phyloP scores from a whole-genome alignment of 768 basidiomycete genomes.

The Krasilnikovozyma curviuscula region DNA sequence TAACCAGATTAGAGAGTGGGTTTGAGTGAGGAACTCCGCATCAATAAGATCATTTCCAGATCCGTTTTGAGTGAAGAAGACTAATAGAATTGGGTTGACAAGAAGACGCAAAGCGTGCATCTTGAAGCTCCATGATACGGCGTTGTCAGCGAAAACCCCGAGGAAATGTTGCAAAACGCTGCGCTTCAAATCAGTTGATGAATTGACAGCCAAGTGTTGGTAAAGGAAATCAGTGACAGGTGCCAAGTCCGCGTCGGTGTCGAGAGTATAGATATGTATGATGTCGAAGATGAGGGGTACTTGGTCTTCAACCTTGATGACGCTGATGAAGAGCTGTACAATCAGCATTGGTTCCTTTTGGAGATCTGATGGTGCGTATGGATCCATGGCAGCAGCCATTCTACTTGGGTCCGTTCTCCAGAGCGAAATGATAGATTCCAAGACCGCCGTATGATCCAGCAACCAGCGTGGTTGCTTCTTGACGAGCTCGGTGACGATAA shows the following conservation, averaged over 20 bases:
- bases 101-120: slow-evolving; percentile 45
- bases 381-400: slow-evolving; percentile 13
- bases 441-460: slow-evolving; percentile 41
- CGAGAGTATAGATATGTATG: slow-evolving; percentile 56
- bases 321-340: slow-evolving; percentile 51
- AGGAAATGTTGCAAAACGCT: slow-evolving; percentile 69
- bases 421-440: slow-evolving; percentile 50
- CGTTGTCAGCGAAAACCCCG: slow-evolving; percentile 53
- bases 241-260: slow-evolving; percentile 62
- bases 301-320: slow-evolving; percentile 36
- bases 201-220: slow-evolving; percentile 50
- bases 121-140: slow-evolving; percentile 54
- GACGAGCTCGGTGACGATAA: slow-evolving; percentile 57
- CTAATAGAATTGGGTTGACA: slow-evolving; percentile 65
- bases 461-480: slow-evolving; percentile 52
- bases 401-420: slow-evolving; percentile 34
- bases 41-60: slow-evolving; percentile 44
- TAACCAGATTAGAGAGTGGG: slow-evolving; percentile 46
- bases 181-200: slow-evolving; percentile 46
- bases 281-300: slow-evolving; percentile 79
- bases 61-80: slow-evolving; percentile 46
- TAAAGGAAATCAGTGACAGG: slow-evolving; percentile 69
- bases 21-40: slow-evolving; percentile 43
- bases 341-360: slow-evolving; percentile 36
- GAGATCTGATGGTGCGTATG: slow-evolving; percentile 16